Percentiles rank a stretch among this genome's conserved stretches.
These are phyloP conservation scores for Ascoidea asiatica DNA, from an alignment of 805 yeast genomes.

Conservation along the genomic window DNA sequence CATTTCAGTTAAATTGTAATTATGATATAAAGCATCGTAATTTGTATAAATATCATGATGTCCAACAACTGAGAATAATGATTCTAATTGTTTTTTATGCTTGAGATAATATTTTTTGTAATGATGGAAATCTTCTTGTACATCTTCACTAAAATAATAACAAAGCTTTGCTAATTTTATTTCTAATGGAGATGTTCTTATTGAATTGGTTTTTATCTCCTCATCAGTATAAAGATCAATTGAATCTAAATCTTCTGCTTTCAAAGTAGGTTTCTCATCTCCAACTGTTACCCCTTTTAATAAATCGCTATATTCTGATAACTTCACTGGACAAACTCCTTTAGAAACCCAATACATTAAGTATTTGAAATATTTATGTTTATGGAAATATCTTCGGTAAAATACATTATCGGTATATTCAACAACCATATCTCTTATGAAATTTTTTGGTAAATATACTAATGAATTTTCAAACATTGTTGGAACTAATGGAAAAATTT, in stretches of 20 bases:
- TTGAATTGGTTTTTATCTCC: neutral
- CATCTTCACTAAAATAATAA: neutral
- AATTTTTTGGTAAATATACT: constrained; percentile 29
- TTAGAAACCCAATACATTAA: constrained; percentile 34
- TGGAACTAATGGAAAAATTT: constrained; percentile 28
- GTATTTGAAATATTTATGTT: constrained; percentile 27
- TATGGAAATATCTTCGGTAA: constrained; percentile 12
- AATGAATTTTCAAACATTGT: constrained; percentile 32
- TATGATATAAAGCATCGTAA: neutral
- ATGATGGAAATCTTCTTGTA: neutral
- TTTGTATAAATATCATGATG: neutral
- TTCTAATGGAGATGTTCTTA: neutral
- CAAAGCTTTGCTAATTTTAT: neutral
- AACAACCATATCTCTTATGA: constrained; percentile 20
- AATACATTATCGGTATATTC: constrained; percentile 22
- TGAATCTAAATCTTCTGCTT: neutral
- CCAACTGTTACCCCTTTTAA: neutral
- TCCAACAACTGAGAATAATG: neutral
- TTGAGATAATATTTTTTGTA: too few relatives aligned
- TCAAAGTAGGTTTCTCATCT: too few relatives aligned
- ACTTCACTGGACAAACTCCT: constrained; percentile 17
- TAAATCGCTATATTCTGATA: too few relatives aligned
- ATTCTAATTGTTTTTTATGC: neutral
- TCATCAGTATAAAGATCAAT: neutral
- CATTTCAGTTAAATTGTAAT: neutral